Evolutionary conservation across 2,329 filamentous ascomycete genomes (phyloP).

Genomic region (Neopestalotiopsis sp.): DNA sequence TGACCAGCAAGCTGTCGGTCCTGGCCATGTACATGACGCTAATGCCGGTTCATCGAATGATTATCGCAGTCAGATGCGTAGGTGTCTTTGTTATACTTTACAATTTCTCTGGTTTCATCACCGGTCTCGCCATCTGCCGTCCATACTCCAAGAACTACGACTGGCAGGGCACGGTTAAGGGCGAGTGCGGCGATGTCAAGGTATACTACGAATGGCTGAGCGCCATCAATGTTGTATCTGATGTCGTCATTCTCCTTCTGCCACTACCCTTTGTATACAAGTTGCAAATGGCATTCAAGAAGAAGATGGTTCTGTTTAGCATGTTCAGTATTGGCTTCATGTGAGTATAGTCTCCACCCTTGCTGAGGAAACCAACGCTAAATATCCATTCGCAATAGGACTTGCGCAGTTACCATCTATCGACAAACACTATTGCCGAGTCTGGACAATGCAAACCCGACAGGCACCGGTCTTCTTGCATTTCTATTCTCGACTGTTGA

Average conservation of each 20-base stretch:
- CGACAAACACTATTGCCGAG: constrained; percentile 17
- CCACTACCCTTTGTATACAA: constrained; percentile 8
- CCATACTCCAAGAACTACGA: constrained; percentile 9
- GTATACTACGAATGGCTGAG: constrained; percentile 7
- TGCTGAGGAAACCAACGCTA: background rate
- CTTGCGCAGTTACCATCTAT: constrained; percentile 21
- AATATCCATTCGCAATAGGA: background rate
- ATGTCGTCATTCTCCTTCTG: constrained; percentile 3
- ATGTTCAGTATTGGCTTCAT: constrained; percentile 22
- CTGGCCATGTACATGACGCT: constrained; percentile 20
- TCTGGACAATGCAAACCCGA: constrained; percentile 9
- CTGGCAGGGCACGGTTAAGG: background rate
- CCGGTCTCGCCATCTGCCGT: constrained; percentile 17
- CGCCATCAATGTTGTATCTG: constrained; percentile 4
- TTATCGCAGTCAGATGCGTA: constrained; percentile 4
- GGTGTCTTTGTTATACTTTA: constrained; percentile 13
- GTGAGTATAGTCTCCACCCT: constrained; percentile 6
- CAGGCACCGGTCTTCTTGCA: constrained; percentile 15
- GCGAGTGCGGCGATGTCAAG: background rate
- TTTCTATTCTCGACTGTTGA: constrained; percentile 19
- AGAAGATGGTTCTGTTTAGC: constrained; percentile 18
- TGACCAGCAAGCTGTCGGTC: constrained; percentile 20
- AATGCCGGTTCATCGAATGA: constrained; percentile 20
- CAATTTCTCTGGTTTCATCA: constrained; percentile 17
- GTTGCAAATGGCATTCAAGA: constrained; percentile 9